Percentiles rank a stretch among this genome's conserved stretches.
These are phyloP conservation scores for Suillus americanus DNA, from an alignment of 768 basidiomycete genomes.

Conservation along the genomic window DNA sequence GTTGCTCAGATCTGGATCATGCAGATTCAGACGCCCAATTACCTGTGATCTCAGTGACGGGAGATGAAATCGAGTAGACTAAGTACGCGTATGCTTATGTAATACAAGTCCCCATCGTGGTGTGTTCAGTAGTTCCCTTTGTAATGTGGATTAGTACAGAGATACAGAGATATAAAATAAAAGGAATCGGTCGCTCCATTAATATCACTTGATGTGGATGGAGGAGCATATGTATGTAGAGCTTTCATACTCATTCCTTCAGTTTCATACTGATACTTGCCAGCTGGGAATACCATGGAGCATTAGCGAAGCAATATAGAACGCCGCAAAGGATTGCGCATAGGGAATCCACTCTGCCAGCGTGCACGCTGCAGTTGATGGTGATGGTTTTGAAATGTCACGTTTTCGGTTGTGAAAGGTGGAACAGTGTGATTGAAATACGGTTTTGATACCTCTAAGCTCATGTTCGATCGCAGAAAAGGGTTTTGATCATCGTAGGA, in stretches of 20 bases:
- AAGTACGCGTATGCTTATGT: slow-evolving; percentile 23
- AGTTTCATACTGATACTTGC: not conserved
- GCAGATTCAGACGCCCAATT: not conserved
- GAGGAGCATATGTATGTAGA: not conserved
- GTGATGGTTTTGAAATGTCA: not conserved
- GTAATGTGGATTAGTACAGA: not conserved
- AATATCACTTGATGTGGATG: not conserved
- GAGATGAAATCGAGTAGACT: slow-evolving; percentile 11
- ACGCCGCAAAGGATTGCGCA: not conserved
- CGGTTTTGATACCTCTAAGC: not conserved
- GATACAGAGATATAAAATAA: not conserved
- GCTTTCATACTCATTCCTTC: not conserved
- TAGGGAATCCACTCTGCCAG: not conserved
- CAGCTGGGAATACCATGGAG: not conserved
- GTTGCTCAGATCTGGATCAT: slow-evolving; percentile 17
- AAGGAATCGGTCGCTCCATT: not conserved
- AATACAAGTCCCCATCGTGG: slow-evolving; percentile 12
- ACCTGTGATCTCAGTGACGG: slow-evolving; percentile 9
- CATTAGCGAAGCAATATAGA: not conserved
- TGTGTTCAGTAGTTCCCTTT: not conserved
- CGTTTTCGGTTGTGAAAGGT: not conserved
- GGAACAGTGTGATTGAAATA: not conserved
- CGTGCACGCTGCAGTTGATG: not conserved
- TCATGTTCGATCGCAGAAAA: not conserved
- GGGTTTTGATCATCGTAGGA: not conserved